A percentile compares a stretch with the other conserved stretches of the same genome.
Conservation (phyloP, 306 rosid genomes). For the Cucurbita maxima region DNA sequence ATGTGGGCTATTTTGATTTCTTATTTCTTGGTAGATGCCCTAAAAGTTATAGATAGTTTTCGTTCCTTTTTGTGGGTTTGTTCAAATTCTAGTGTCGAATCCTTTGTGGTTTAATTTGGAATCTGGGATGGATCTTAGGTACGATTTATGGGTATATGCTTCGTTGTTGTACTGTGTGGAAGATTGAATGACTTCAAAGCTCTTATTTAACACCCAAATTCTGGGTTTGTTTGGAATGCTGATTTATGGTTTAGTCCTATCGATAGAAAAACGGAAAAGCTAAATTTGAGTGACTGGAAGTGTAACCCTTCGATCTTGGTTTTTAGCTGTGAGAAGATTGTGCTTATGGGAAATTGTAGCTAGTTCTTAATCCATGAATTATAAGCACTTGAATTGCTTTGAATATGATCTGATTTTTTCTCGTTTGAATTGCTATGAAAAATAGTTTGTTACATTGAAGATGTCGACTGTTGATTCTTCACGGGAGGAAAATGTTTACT, state of each 20-base stretch:
- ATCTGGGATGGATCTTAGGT: not conserved
- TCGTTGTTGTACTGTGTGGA: not conserved
- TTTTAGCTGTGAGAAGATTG: not conserved
- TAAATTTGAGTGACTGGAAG: not conserved
- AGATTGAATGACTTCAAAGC: not conserved
- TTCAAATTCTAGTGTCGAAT: not conserved
- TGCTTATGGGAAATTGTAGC: not conserved
- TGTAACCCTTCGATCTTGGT: not conserved
- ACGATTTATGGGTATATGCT: not conserved
- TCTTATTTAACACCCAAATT: not conserved
- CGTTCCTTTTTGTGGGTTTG: not conserved
- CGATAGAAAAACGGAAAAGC: not conserved
- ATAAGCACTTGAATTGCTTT: not conserved
- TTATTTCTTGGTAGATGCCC: not conserved
- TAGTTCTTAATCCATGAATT: not conserved
- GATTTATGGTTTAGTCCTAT: not conserved
- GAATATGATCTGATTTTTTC: not conserved
- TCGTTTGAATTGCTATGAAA: not conserved
- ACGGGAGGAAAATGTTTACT: constrained; percentile 76
- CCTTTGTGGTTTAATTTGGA: not conserved
- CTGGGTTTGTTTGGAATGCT: not conserved
- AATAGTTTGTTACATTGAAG: not conserved
- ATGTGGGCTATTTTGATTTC: not conserved
- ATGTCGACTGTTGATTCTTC: constrained; percentile 44
- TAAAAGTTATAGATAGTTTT: not conserved